These are phyloP conservation scores for Vicia villosa DNA, from an alignment of 306 rosid species.

Conservation along the genomic window DNA sequence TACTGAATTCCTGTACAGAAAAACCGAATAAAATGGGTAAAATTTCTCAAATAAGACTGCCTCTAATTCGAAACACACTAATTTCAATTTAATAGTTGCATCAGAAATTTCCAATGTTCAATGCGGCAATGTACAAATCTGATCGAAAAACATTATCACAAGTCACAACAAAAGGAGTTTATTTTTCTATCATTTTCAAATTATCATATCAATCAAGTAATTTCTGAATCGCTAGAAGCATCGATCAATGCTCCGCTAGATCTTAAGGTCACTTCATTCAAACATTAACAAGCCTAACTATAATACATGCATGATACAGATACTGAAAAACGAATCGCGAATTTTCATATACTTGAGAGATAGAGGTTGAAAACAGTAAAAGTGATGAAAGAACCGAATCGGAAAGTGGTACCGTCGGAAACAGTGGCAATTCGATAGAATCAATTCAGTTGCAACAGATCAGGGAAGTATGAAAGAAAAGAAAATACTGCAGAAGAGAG, in stretches of 20 bases:
- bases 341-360: conserved; percentile 1
- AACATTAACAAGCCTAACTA: conserved; percentile 22
- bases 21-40: conserved; percentile 18
- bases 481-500: not conserved
- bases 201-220: conserved; percentile 8
- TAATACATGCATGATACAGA: conserved; percentile 15
- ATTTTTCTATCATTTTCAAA: conserved; percentile 5
- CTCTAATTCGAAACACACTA: not conserved
- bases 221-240: conserved; percentile 14
- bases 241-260: conserved; percentile 13
- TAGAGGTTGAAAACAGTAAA: not conserved
- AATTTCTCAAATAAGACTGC: conserved; percentile 10
- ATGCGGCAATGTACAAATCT: conserved; percentile 28
- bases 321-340: not conserved
- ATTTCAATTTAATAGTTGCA: conserved; percentile 16
- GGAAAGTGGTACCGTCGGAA: not conserved
- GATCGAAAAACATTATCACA: conserved; percentile 21
- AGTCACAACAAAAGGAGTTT: no score
- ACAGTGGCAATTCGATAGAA: conserved; percentile 12
- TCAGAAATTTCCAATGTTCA: conserved; percentile 9
- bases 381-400: conserved; percentile 1
- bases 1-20: conserved; percentile 36
- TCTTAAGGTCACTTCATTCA: conserved; percentile 34
- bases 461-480: conserved; percentile 21
- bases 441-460: conserved; percentile 37